Conservation (phyloP, 2,329 filamentous ascomycete genomes). For the Pezicula radicicola region DNA sequence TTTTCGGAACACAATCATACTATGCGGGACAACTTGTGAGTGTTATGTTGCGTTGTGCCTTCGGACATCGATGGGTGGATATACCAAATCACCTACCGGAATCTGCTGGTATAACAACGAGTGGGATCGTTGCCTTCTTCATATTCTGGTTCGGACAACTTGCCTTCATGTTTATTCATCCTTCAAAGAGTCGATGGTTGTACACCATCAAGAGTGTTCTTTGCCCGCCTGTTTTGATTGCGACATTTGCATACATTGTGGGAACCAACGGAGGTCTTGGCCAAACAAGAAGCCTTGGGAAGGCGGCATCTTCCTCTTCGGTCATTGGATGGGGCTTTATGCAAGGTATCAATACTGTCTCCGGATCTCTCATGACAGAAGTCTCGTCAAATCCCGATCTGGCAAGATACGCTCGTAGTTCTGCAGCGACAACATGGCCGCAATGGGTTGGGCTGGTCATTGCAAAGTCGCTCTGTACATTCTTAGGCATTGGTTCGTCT, state of each 20-base stretch:
- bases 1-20: slow-evolving; percentile 62
- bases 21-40: slow-evolving; percentile 50
- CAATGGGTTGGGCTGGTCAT: slow-evolving; percentile 2
- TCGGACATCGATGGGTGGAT: slow-evolving; percentile 31
- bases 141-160: slow-evolving; percentile 50
- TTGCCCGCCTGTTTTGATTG: slow-evolving; percentile 56
- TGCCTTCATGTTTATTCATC: slow-evolving; percentile 22
- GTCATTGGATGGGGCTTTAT: slow-evolving; percentile 26
- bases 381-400: slow-evolving; percentile 38
- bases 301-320: neutral
- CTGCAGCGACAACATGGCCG: neutral
- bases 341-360: slow-evolving; percentile 29
- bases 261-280: slow-evolving; percentile 44
- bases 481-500: slow-evolving; percentile 51
- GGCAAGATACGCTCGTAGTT: slow-evolving; percentile 32
- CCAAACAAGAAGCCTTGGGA: neutral
- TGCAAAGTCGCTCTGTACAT: slow-evolving; percentile 1
- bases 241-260: slow-evolving; percentile 59
- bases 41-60: slow-evolving; percentile 38
- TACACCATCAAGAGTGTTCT: slow-evolving; percentile 44
- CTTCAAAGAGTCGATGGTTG: slow-evolving; percentile 37
- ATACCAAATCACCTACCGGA: slow-evolving; percentile 46
- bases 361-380: slow-evolving; percentile 28
- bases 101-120: slow-evolving; percentile 44
- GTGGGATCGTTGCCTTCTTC: slow-evolving; percentile 48